phyloP scores from a whole-genome alignment of 2,329 filamentous ascomycete genomes.

The Exophiala phaeomuriformis region DNA sequence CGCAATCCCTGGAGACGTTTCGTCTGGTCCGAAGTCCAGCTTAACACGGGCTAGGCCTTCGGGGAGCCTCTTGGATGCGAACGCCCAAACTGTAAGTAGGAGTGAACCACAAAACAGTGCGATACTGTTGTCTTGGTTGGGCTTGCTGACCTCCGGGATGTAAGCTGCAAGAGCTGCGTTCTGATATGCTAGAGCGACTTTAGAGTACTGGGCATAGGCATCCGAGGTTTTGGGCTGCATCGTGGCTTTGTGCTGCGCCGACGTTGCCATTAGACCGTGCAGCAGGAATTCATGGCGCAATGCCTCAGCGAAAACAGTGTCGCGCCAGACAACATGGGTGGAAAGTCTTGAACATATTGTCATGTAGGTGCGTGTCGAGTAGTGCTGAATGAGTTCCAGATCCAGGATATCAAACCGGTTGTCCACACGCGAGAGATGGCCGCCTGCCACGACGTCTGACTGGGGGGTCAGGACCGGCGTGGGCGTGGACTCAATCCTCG shows the following conservation, averaged over 20 bases:
- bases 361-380: slow-evolving; percentile 36
- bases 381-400: slow-evolving; percentile 41
- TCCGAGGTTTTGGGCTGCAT: slow-evolving; percentile 22
- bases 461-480: slow-evolving; percentile 2
- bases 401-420: slow-evolving; percentile 31
- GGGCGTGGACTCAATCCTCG: slow-evolving; percentile 3
- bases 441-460: not conserved
- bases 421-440: not conserved
- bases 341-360: slow-evolving; percentile 25
- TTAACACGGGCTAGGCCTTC: slow-evolving; percentile 24
- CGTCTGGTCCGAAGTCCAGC: slow-evolving; percentile 14
- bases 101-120: slow-evolving; percentile 26
- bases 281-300: slow-evolving; percentile 38
- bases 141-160: slow-evolving; percentile 24
- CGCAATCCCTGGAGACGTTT: slow-evolving; percentile 16
- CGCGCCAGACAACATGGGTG: slow-evolving; percentile 35
- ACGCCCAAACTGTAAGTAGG: slow-evolving; percentile 25
- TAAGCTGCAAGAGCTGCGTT: slow-evolving; percentile 25
- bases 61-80: slow-evolving; percentile 24
- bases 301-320: slow-evolving; percentile 36
- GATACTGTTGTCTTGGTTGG: slow-evolving; percentile 24
- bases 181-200: slow-evolving; percentile 25
- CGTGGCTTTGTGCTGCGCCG: slow-evolving; percentile 37
- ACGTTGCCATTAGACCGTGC: slow-evolving; percentile 37
- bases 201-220: slow-evolving; percentile 24